Percentiles rank a stretch among this genome's conserved stretches.
Evolutionary conservation across 148 eudicot genomes (phyloP).

Genomic region (Suaeda aralocaspica): DNA sequence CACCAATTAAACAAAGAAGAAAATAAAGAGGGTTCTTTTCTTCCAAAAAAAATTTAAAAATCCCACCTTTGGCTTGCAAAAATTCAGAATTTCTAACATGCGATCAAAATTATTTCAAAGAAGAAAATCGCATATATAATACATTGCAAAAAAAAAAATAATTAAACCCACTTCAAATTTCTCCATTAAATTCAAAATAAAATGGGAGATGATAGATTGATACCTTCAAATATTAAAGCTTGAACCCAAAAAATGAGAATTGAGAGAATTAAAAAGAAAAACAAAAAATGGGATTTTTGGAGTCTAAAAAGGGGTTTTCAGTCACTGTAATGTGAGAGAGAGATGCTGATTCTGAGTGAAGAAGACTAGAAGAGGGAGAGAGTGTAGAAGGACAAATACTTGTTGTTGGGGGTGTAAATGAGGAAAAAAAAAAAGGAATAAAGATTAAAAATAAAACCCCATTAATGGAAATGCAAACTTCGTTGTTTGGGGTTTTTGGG

Average conservation of each 20-base stretch:
- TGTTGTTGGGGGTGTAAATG: slow-evolving; percentile 3
- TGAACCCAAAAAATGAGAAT: slow-evolving; percentile 3
- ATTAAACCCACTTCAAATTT: neutral
- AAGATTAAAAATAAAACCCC: neutral
- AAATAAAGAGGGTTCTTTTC: neutral
- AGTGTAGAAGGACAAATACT: neutral
- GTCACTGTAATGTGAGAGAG: neutral
- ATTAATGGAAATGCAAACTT: slow-evolving; percentile 1
- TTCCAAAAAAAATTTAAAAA: no score
- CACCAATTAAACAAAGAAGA: neutral
- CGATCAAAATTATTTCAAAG: neutral
- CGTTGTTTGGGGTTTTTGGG: slow-evolving; percentile 11
- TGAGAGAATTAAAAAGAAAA: neutral
- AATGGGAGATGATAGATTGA: neutral
- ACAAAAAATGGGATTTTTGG: neutral
- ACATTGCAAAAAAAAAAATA: neutral
- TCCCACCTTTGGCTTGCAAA: neutral
- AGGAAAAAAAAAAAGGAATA: no score
- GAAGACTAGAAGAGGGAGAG: slow-evolving; percentile 1
- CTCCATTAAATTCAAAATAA: neutral
- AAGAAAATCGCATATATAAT: neutral
- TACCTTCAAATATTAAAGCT: neutral
- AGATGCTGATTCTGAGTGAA: slow-evolving; percentile 11
- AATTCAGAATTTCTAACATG: neutral
- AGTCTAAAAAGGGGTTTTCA: neutral